A percentile compares a stretch with the other conserved stretches of the same genome.
Evolutionary conservation across 805 yeast genomes (phyloP).

Genomic region (Starmerella roubikii): DNA sequence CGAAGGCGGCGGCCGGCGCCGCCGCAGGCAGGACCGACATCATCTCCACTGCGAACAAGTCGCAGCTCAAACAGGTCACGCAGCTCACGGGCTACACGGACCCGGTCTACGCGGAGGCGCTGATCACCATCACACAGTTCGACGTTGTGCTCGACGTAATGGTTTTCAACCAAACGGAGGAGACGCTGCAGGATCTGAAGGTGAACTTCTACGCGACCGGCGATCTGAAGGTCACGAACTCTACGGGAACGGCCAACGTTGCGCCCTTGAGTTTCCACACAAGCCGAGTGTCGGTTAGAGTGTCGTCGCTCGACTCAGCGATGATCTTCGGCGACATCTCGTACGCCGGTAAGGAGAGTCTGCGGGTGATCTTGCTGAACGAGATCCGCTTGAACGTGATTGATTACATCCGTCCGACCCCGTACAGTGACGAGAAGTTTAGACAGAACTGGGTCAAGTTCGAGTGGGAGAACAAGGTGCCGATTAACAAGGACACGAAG

Average conservation of each 20-base stretch:
- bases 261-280: slow-evolving; percentile 97
- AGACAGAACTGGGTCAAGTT: slow-evolving; percentile 98
- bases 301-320: slow-evolving; percentile 94
- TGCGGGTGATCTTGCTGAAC: slow-evolving; percentile 80
- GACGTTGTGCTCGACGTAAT: slow-evolving; percentile 90
- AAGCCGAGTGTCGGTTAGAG: slow-evolving; percentile 78
- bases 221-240: slow-evolving; percentile 86
- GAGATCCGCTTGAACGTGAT: slow-evolving; percentile 93
- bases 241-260: slow-evolving; percentile 75
- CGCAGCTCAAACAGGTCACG: slow-evolving; percentile 74
- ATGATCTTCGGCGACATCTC: slow-evolving; percentile 94
- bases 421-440: slow-evolving; percentile 76
- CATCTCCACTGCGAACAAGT: slow-evolving; percentile 28
- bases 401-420: slow-evolving; percentile 96
- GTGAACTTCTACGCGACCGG: slow-evolving; percentile 95
- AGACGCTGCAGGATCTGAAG: slow-evolving; percentile 75
- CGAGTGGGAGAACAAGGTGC: slow-evolving; percentile 98
- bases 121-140: slow-evolving; percentile 88
- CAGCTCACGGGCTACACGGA: slow-evolving; percentile 97
- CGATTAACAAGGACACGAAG: slow-evolving; percentile 33
- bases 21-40: neutral
- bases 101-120: slow-evolving; percentile 96
- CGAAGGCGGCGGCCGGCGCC: neutral
- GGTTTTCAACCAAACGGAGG: slow-evolving; percentile 83
- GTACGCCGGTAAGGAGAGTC: slow-evolving; percentile 90